phyloP scores from a whole-genome alignment of 164 flowering plant genomes.

The Umbilicus rupestris region DNA sequence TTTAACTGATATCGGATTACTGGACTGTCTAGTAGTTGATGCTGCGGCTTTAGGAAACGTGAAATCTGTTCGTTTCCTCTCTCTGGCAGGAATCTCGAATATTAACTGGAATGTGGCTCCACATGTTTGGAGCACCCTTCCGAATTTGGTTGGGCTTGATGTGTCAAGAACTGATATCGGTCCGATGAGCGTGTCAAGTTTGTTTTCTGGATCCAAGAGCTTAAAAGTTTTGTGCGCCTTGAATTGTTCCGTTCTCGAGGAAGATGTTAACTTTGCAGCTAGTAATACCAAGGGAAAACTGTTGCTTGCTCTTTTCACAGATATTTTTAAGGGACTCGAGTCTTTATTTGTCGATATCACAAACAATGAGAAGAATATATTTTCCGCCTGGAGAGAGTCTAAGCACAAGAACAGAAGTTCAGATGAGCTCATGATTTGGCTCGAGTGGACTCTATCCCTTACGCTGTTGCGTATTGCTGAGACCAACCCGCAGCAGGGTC shows the following conservation, averaged over 20 bases:
- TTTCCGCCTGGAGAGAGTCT: slow-evolving; percentile 59
- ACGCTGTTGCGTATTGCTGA: slow-evolving; percentile 86
- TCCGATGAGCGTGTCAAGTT: slow-evolving; percentile 42
- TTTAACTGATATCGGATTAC: slow-evolving; percentile 68
- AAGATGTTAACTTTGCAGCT: slow-evolving; percentile 32
- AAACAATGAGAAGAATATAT: slow-evolving; percentile 38
- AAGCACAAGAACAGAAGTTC: slow-evolving; percentile 34
- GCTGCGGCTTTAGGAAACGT: slow-evolving; percentile 58
- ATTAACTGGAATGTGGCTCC: slow-evolving; percentile 61
- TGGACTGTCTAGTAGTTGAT: slow-evolving; percentile 72
- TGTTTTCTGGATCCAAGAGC: slow-evolving; percentile 48
- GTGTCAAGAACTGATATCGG: slow-evolving; percentile 80
- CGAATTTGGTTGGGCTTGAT: slow-evolving; percentile 67
- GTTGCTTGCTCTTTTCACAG: slow-evolving; percentile 51
- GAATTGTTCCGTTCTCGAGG: slow-evolving; percentile 68
- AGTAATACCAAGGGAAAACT: slow-evolving; percentile 50
- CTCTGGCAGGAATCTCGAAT: slow-evolving; percentile 75
- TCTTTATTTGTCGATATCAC: slow-evolving; percentile 51
- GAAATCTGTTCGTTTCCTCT: slow-evolving; percentile 54
- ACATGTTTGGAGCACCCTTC: slow-evolving; percentile 59
- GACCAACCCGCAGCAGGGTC: slow-evolving; percentile 47
- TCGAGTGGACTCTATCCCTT: slow-evolving; percentile 82
- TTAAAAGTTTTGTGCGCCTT: slow-evolving; percentile 79
- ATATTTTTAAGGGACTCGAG: slow-evolving; percentile 57
- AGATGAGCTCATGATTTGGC: slow-evolving; percentile 73